Percentiles rank a stretch among this genome's conserved stretches.
Conservation (phyloP, 2,329 filamentous ascomycete species). For the Colletotrichum sp. region DNA sequence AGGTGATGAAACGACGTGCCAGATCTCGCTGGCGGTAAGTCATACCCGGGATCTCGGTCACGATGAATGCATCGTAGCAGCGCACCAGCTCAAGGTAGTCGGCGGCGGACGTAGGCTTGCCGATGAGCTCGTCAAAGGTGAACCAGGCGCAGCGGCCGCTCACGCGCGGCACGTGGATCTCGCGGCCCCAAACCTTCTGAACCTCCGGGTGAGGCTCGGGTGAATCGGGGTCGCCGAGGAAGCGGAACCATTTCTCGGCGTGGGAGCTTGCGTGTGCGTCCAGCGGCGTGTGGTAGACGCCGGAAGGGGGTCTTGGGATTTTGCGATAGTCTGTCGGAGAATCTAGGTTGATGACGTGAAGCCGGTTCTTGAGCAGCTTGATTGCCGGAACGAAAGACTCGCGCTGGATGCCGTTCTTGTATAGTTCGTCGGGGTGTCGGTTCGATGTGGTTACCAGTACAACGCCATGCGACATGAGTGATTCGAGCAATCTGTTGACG, state of each 20-base stretch:
- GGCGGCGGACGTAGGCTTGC: constrained; percentile 85
- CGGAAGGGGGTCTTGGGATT: constrained; percentile 89
- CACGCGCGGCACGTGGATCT: constrained; percentile 85
- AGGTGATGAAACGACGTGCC: constrained; percentile 93
- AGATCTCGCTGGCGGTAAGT: constrained; percentile 84
- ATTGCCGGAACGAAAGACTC: constrained; percentile 96
- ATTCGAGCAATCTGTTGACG: constrained; percentile 72
- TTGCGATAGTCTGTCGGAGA: constrained; percentile 97
- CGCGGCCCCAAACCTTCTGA: constrained; percentile 90
- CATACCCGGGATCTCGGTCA: constrained; percentile 93
- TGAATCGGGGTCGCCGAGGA: constrained; percentile 84
- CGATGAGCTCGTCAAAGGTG: constrained; percentile 91
- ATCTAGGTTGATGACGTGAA: constrained; percentile 93
- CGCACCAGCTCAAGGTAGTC: constrained; percentile 94
- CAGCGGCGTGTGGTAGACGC: constrained; percentile 91
- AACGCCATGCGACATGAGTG: constrained; percentile 94
- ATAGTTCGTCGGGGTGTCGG: constrained; percentile 93
- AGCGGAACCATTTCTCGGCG: constrained; percentile 94
- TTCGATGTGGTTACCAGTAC: constrained; percentile 97
- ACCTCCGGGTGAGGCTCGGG: constrained; percentile 76
- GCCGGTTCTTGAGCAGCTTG: constrained; percentile 81
- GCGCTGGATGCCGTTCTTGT: constrained; percentile 97
- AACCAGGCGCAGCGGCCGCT: constrained; percentile 91
- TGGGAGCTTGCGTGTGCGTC: constrained; percentile 79
- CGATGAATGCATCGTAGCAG: constrained; percentile 89